A percentile compares a stretch with the other conserved stretches of the same genome.
Conservation (phyloP, 1,139 yeast genomes). For the Suhomyces guaymorum region DNA sequence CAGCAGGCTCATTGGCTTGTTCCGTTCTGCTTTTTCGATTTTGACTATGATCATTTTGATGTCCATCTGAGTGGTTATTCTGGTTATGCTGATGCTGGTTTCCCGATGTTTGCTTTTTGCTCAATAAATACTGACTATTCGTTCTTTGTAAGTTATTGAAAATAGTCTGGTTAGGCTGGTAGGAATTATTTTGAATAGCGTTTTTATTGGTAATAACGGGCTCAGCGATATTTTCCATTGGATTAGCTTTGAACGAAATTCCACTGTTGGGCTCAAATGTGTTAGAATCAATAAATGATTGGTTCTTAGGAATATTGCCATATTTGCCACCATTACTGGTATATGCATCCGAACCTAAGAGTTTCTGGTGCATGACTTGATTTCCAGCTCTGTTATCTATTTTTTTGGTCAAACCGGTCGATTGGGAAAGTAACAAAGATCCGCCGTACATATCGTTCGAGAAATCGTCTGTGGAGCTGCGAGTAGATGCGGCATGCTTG, state of each 20-base stretch:
- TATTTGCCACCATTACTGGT: constrained; percentile 2
- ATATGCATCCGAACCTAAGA: constrained; percentile 12
- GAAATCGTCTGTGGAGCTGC: constrained; percentile 34
- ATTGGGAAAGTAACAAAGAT: constrained; percentile 45
- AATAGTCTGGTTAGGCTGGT: constrained; percentile 49
- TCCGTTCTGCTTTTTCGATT: too few species aligned
- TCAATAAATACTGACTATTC: constrained; percentile 34
- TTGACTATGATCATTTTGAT: background rate
- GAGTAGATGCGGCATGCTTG: constrained; percentile 11
- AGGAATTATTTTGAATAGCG: constrained; percentile 38
- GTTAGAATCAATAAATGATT: constrained; percentile 18
- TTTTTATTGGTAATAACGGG: constrained; percentile 39
- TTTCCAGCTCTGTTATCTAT: constrained; percentile 26
- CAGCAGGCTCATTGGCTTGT: constrained; percentile 5
- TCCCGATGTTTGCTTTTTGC: constrained; percentile 18
- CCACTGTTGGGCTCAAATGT: constrained; percentile 32
- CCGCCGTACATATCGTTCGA: constrained; percentile 45
- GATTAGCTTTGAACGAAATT: constrained; percentile 41
- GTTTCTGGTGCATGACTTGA: constrained; percentile 14
- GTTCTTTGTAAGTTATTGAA: constrained; percentile 46
- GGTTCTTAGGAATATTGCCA: constrained; percentile 12
- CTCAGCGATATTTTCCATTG: constrained; percentile 31
- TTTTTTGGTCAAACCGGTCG: constrained; percentile 46
- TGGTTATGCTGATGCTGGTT: background rate
- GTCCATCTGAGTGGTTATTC: background rate